phyloP scores from a whole-genome alignment of 805 yeast genomes.

The Huiozyma sinensis region DNA sequence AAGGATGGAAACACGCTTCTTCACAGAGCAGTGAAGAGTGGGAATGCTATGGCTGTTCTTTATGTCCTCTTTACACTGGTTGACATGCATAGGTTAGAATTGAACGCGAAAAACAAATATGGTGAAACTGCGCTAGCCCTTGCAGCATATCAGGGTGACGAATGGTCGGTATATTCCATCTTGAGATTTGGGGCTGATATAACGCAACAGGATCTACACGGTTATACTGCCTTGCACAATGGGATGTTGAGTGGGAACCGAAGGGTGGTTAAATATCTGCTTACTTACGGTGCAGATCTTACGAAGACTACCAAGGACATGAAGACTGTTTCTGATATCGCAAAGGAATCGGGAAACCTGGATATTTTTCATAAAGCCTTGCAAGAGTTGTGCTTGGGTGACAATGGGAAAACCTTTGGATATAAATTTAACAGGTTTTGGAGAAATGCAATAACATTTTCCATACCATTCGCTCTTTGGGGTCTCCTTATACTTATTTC shows the following conservation, averaged over 20 bases:
- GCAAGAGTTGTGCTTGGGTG: not conserved
- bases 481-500: not conserved
- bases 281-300: slow-evolving; percentile 54
- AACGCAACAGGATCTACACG: slow-evolving; percentile 44
- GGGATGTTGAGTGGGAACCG: slow-evolving; percentile 61
- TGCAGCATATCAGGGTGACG: slow-evolving; percentile 85
- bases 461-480: not conserved
- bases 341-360: not conserved
- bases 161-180: slow-evolving; percentile 56
- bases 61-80: slow-evolving; percentile 41
- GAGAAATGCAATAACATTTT: not conserved
- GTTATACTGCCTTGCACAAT: slow-evolving; percentile 78
- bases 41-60: slow-evolving; percentile 45
- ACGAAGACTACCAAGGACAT: slow-evolving; percentile 3
- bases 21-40: slow-evolving; percentile 82
- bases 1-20: slow-evolving; percentile 66
- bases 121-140: slow-evolving; percentile 83
- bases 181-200: slow-evolving; percentile 63
- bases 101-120: slow-evolving; percentile 69
- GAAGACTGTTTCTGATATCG: not conserved
- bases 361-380: too few relatives aligned
- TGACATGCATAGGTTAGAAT: slow-evolving; percentile 31
- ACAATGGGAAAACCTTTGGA: not conserved
- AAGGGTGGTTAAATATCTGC: slow-evolving; percentile 42
- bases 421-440: not conserved